These are phyloP conservation scores for Globisporangium perplexum DNA, from an alignment of 352 stramenopile genomes.

Conservation along the genomic window DNA sequence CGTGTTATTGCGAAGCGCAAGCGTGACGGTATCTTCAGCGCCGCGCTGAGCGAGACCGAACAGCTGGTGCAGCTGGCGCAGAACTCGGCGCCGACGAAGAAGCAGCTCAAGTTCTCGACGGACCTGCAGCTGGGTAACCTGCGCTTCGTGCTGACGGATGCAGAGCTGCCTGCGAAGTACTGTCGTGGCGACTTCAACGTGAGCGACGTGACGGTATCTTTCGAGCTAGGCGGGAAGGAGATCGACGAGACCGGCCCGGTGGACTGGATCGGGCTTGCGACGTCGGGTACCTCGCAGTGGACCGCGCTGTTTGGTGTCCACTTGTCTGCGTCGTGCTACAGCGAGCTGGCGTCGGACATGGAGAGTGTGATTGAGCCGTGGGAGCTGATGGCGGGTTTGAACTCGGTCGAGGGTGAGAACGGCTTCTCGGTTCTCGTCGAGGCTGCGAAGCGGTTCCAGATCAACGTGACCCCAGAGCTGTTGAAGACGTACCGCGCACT, in stretches of 20 bases:
- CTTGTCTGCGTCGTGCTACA: slow-evolving; percentile 65
- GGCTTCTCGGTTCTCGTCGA: slow-evolving; percentile 57
- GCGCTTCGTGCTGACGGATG: slow-evolving; percentile 53
- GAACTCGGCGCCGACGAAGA: slow-evolving; percentile 36
- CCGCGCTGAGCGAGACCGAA: slow-evolving; percentile 42
- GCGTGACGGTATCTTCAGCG: slow-evolving; percentile 56
- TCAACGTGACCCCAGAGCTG: slow-evolving; percentile 67
- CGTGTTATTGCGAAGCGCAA: slow-evolving; percentile 64
- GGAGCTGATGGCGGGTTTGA: slow-evolving; percentile 50
- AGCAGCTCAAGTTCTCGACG: slow-evolving; percentile 46
- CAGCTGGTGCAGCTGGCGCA: slow-evolving; percentile 47
- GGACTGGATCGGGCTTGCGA: slow-evolving; percentile 48
- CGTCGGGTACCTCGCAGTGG: slow-evolving; percentile 51
- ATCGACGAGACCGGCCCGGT: slow-evolving; percentile 48
- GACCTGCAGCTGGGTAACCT: slow-evolving; percentile 64
- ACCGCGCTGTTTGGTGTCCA: slow-evolving; percentile 57
- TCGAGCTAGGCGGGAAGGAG: slow-evolving; percentile 42
- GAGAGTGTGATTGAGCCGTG: slow-evolving; percentile 71
- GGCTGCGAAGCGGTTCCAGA: slow-evolving; percentile 63
- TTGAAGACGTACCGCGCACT: slow-evolving; percentile 72
- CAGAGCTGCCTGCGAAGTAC: slow-evolving; percentile 42
- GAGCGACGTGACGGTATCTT: slow-evolving; percentile 48
- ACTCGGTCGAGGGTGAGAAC: slow-evolving; percentile 49
- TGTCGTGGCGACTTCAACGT: slow-evolving; percentile 64
- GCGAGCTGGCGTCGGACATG: slow-evolving; percentile 61